Base-by-base conservation (phyloP, 2,329 filamentous ascomycete species). In the Colletotrichum phormii region DNA sequence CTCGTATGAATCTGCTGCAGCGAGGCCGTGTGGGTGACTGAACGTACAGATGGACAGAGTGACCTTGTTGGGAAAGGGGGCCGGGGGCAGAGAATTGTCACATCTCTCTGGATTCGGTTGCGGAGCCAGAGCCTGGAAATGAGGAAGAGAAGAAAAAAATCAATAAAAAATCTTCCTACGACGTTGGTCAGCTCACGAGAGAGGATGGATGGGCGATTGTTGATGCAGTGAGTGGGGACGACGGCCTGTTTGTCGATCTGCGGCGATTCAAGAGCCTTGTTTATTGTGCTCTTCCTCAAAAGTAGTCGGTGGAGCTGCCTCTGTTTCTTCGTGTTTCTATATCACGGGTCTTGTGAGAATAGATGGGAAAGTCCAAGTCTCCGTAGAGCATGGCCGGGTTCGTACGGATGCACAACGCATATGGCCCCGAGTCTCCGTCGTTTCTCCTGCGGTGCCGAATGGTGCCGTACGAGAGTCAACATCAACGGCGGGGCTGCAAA, bases 241-340 rank as follows among this genome's bases (percentile, higher is more conserved):
- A 49, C 24, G 46, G 60, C 29, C 42, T 37, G 60, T 53, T 49
- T 11, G 31, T 54, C 22, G 24, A 13, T 22, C 29, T 18, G 46
- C 61, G 31, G 46, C 61, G 61, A 64, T 18, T 64, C 61, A 64
- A 26, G 61, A 31, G 61, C 31, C 61, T 54, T 35, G 46, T 15
- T 35, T 24, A 15, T 49, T 49, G 42, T n/a, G 42, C 29, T 53
- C 26, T 54, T 31, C 46, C 46, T 64, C 35, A 26, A 7, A 37
- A 12, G 46, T 35, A 49, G 42, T 7, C 22, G 5, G 49, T 54
- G 61, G 61, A 24, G 31, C n/a, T n/a, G 8, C 18, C 22, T 53
- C 13, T 13, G 18, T 22, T 64, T 18, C 33, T 13, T 33, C 29
- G 13, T 51, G 9, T 13, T 12, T 9, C 49, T 22, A 22, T 22